Conservation (phyloP, 495 filamentous ascomycete species). For the Neurospora tetrasperma region DNA sequence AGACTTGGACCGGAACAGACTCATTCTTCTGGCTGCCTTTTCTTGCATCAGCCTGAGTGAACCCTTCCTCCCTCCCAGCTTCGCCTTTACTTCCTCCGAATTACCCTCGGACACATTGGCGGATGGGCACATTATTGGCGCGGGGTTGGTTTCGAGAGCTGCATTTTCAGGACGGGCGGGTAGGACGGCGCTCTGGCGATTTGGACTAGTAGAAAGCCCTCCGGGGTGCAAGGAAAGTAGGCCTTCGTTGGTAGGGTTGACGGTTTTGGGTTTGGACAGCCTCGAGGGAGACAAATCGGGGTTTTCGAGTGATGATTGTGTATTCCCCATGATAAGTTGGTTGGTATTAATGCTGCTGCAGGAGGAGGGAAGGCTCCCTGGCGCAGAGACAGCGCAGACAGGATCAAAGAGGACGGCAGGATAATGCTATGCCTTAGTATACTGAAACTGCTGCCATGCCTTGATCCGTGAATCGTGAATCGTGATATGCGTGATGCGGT, state of each 20-base stretch:
- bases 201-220: slow-evolving; percentile 23
- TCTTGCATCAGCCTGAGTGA: slow-evolving; percentile 13
- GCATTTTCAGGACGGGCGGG: slow-evolving; percentile 11
- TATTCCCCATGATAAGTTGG: slow-evolving; percentile 33
- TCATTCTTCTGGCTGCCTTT: slow-evolving; percentile 17
- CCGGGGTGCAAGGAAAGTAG: slow-evolving; percentile 27
- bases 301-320: slow-evolving; percentile 29
- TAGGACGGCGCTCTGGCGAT: slow-evolving; percentile 15
- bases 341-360: slow-evolving; percentile 1
- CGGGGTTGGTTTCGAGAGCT: slow-evolving; percentile 12
- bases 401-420: slow-evolving; percentile 10
- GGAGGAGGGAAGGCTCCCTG: slow-evolving; percentile 7
- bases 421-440: slow-evolving; percentile 27
- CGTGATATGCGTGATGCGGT: neutral
- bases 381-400: neutral
- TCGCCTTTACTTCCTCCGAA: slow-evolving; percentile 1
- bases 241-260: slow-evolving; percentile 34
- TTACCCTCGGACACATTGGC: slow-evolving; percentile 1
- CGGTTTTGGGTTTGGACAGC: slow-evolving; percentile 39
- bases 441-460: slow-evolving; percentile 34
- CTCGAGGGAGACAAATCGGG: slow-evolving; percentile 19
- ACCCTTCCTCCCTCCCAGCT: slow-evolving; percentile 3
- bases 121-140: slow-evolving; percentile 3
- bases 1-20: slow-evolving; percentile 26
- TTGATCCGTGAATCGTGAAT: slow-evolving; percentile 5